Base-by-base conservation (phyloP, 768 basidiomycete genomes). In the Leucogyrophana mollusca region DNA sequence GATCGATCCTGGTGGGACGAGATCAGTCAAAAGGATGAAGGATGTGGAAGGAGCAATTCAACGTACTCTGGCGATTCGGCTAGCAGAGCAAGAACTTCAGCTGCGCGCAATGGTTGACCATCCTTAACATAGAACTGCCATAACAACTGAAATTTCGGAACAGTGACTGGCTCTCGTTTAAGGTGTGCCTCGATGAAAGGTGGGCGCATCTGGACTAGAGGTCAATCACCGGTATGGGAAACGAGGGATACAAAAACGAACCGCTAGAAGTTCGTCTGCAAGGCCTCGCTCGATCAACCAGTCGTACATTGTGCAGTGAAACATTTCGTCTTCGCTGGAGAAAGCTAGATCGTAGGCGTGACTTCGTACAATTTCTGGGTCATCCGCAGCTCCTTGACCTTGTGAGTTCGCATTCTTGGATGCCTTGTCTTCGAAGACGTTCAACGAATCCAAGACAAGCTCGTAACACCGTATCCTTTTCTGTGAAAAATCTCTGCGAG, bases 41-140 rank as follows among this genome's bases (percentile, higher is more conserved):
- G 3, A 4, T 25, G 16, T 23, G 11, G 9, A 14, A 23, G 33
- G 7, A 39, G 17, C 13, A 56, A 0, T 34, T 24, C 25, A 34
- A 45, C 88, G 59, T 51, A 94, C 90, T 88, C 77, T 14, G 78
- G 78, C 11, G 92, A 87, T 57, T 95, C 90, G 23, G 96, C 94
- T 38, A 98, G 70, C 11, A 78, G 72, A 10, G 80, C 79, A 36
- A 98, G 78, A 1, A 95, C 86, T 60, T 89, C 84, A 1, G 96
- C 94, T 2, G 96, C 95, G 35, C 88, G 79, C 37, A 94, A 64
- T 24, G 88, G 88, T 54, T 93, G 87, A 1, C 87, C 87, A 55
- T 90, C 87, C 57, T 95, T 90, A 43, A 95, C 93, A 59, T 96
- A 95, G 68, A 91, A 97, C 58, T 97, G 91, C 96, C 96, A 98